phyloP scores from a whole-genome alignment of 1,284 basidiomycete genomes.

The Ceratobasidium sp. region DNA sequence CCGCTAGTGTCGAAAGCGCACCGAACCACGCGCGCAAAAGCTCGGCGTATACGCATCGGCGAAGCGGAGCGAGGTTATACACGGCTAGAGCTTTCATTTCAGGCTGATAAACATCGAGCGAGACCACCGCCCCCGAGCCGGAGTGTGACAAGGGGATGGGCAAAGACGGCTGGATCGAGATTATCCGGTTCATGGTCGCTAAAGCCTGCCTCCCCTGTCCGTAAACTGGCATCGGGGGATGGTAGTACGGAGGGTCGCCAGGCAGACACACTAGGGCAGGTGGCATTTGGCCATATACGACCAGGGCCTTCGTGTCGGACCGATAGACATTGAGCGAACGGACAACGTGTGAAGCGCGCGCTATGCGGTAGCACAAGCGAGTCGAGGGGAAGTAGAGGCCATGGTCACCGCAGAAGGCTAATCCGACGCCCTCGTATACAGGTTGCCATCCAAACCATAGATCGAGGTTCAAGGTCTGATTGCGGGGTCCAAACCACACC shows the following conservation, averaged over 20 bases:
- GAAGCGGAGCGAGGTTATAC: too few relatives aligned
- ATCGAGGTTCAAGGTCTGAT: neutral
- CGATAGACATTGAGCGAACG: neutral
- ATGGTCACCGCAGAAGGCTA: neutral
- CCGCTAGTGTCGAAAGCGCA: too few relatives aligned
- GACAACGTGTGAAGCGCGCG: neutral
- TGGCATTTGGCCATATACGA: neutral
- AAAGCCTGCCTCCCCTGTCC: neutral
- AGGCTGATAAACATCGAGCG: neutral
- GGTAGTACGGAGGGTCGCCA: neutral
- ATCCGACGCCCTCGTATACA: neutral
- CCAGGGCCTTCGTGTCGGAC: neutral
- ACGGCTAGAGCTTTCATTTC: too few relatives aligned
- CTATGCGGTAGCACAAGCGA: neutral
- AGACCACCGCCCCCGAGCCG: neutral
- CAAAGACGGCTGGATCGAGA: too few relatives aligned
- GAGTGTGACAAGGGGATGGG: neutral
- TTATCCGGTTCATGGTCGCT: neutral
- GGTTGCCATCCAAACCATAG: neutral
- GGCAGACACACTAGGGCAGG: neutral
- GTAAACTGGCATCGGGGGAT: neutral
- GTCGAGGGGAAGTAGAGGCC: neutral
- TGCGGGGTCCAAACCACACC: neutral
- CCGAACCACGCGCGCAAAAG: too few relatives aligned
- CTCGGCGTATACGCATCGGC: too few relatives aligned